Conservation (phyloP, 108 stramenopile species). For the Nitzschia sp. region DNA sequence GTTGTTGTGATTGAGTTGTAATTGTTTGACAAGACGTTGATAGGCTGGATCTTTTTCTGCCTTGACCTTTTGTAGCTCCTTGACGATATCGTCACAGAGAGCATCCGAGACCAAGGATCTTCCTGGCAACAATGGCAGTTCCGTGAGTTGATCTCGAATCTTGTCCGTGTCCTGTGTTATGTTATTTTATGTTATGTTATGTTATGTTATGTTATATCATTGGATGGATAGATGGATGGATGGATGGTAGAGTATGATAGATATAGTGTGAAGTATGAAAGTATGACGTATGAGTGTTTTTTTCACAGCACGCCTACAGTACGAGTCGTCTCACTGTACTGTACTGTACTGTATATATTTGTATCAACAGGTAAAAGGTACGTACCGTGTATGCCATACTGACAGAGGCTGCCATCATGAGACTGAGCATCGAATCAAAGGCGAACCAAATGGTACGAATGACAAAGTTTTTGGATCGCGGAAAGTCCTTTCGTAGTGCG, state of each 20-base stretch:
- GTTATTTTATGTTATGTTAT: too few relatives aligned
- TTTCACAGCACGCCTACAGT: too few relatives aligned
- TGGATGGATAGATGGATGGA: too few relatives aligned
- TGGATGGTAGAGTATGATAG: too few relatives aligned
- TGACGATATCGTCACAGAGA: slow-evolving; percentile 30
- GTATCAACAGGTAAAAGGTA: too few relatives aligned
- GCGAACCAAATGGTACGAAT: slow-evolving; percentile 32
- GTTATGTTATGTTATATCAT: too few relatives aligned
- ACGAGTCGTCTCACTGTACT: too few relatives aligned
- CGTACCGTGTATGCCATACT: slow-evolving; percentile 29
- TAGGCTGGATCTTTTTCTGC: slow-evolving; percentile 30
- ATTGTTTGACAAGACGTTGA: slow-evolving; percentile 13
- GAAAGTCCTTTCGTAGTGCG: slow-evolving; percentile 20
- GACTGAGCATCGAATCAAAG: slow-evolving; percentile 31
- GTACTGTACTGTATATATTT: too few relatives aligned
- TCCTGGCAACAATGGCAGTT: slow-evolving; percentile 30
- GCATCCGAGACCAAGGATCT: slow-evolving; percentile 28
- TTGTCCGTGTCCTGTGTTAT: slow-evolving; percentile 15
- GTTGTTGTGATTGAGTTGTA: too few relatives aligned
- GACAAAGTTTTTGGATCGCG: slow-evolving; percentile 17
- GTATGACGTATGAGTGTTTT: too few relatives aligned
- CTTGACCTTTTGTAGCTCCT: slow-evolving; percentile 23
- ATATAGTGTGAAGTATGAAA: too few relatives aligned
- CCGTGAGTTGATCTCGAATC: slow-evolving; percentile 21
- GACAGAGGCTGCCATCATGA: slow-evolving; percentile 31